Evolutionary conservation across 2,329 filamentous ascomycete species (phyloP).

Genomic region (Fusarium stilboides): DNA sequence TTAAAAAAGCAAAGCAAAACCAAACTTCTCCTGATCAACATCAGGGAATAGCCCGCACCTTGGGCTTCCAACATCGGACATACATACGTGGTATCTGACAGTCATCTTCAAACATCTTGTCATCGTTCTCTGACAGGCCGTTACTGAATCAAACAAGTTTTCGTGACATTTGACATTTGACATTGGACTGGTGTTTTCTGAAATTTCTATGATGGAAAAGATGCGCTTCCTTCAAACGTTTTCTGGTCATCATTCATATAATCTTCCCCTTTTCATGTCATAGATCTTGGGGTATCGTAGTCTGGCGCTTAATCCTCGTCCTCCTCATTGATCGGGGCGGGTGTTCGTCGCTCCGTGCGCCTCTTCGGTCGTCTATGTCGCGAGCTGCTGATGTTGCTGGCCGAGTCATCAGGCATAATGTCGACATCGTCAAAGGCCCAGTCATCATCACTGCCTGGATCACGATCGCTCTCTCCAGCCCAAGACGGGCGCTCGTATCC

Average conservation of each 20-base stretch:
- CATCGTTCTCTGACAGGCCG: constrained; percentile 27
- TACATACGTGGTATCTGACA: constrained; percentile 52
- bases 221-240: constrained; percentile 41
- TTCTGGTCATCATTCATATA: constrained; percentile 39
- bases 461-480: constrained; percentile 60
- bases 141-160: constrained; percentile 41
- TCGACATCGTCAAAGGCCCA: constrained; percentile 72
- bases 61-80: constrained; percentile 14
- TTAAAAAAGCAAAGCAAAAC: constrained; percentile 16
- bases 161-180: constrained; percentile 41
- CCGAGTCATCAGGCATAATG: constrained; percentile 83
- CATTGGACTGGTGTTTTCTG: constrained; percentile 36
- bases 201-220: constrained; percentile 40
- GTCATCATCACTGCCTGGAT: constrained; percentile 70
- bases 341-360: constrained; percentile 78
- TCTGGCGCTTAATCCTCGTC: constrained; percentile 67
- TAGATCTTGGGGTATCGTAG: constrained; percentile 16
- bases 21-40: constrained; percentile 16
- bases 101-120: constrained; percentile 31
- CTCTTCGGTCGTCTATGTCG: constrained; percentile 77
- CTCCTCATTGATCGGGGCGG: constrained; percentile 82
- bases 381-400: constrained; percentile 84
- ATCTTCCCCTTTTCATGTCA: constrained; percentile 8
- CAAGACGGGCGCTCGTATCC: constrained; percentile 62
- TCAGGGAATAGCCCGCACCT: constrained; percentile 3